Evolutionary conservation across 306 rosid genomes (phyloP).

Genomic region (Lotus japonicus): DNA sequence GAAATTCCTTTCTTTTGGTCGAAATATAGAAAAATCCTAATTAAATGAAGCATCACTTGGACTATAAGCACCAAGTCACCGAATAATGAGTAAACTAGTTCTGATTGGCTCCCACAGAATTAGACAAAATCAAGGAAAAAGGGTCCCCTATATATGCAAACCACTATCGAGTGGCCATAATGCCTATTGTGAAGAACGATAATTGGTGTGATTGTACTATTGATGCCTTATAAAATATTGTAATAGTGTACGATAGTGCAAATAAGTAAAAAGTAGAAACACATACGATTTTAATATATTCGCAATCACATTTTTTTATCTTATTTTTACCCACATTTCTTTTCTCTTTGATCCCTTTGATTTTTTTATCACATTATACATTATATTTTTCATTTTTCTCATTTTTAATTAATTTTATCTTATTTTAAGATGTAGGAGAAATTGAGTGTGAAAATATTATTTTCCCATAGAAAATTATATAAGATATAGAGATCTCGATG

Average conservation of each 20-base stretch:
- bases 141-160: slow-evolving; percentile 13
- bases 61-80: slow-evolving; percentile 24
- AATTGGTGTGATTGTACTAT: slow-evolving; percentile 32
- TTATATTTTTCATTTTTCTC: no score
- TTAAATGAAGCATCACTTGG: slow-evolving; percentile 11
- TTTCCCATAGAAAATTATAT: no score
- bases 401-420: no score
- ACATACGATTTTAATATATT: no score
- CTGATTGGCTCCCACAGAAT: slow-evolving; percentile 20
- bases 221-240: not conserved
- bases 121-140: slow-evolving; percentile 17
- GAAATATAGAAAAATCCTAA: not conserved
- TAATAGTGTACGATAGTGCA: slow-evolving; percentile 20
- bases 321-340: no score
- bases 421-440: no score
- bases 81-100: slow-evolving; percentile 25
- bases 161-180: slow-evolving; percentile 17
- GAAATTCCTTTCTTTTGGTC: no score
- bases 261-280: not conserved
- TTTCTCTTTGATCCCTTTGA: no score
- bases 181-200: slow-evolving; percentile 29
- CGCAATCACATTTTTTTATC: no score
- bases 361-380: no score
- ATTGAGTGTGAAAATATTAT: no score
- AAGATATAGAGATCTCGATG: not conserved